phyloP scores from a whole-genome alignment of 2,329 filamentous ascomycete genomes.

The Calonectria montana region DNA sequence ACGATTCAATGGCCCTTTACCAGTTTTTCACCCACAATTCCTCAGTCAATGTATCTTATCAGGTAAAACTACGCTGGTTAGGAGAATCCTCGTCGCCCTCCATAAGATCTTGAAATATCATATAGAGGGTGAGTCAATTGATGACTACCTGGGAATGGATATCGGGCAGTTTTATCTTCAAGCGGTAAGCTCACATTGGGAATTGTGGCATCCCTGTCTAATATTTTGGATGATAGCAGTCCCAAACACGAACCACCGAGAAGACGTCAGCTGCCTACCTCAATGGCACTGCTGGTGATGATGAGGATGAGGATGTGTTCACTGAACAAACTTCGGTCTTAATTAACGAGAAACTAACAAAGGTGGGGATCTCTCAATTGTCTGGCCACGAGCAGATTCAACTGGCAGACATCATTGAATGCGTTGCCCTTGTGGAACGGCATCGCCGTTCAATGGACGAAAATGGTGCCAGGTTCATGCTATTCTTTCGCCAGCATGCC shows the following conservation, averaged over 20 bases:
- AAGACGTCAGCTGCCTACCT: conserved; percentile 53
- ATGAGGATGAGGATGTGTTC: conserved; percentile 72
- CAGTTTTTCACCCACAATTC: conserved; percentile 93
- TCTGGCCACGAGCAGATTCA: conserved; percentile 89
- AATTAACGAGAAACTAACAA: conserved; percentile 82
- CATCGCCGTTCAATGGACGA: conserved; percentile 91
- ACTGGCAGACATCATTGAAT: conserved; percentile 86
- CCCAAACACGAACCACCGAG: conserved; percentile 31
- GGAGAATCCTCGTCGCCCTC: conserved; percentile 77
- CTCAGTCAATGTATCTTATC: conserved; percentile 86
- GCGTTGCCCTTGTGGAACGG: conserved; percentile 84
- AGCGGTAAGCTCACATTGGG: conserved; percentile 31
- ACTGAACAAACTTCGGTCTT: conserved; percentile 76
- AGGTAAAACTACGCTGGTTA: conserved; percentile 79
- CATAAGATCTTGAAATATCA: conserved; percentile 85
- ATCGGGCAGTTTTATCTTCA: conserved; percentile 67
- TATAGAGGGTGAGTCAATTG: conserved; percentile 81
- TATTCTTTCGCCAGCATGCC: conserved; percentile 87
- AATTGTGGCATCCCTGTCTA: not conserved
- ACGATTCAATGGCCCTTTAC: conserved; percentile 86
- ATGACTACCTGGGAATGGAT: conserved; percentile 78
- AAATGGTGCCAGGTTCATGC: conserved; percentile 87
- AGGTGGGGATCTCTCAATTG: conserved; percentile 80
- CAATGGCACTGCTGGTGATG: conserved; percentile 45
- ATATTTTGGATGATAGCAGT: conserved; percentile 27